These are phyloP conservation scores for Pythium aristosporum DNA, from an alignment of 352 stramenopile genomes.

Conservation along the genomic window DNA sequence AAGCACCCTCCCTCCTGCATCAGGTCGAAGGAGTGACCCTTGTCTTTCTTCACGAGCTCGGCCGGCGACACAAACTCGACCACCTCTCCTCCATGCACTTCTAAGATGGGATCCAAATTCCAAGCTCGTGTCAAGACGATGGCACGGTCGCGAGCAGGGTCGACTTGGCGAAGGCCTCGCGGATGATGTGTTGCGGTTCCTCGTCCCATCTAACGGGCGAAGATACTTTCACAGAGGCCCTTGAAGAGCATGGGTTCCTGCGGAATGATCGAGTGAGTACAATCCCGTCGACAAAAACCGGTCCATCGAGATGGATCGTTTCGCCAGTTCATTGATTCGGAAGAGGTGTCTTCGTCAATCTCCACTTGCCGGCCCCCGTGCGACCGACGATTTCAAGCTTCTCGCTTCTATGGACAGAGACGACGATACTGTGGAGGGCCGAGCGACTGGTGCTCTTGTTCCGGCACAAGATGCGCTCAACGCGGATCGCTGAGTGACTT, in stretches of 20 bases:
- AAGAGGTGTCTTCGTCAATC: conserved; percentile 89
- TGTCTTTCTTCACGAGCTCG: conserved; percentile 46
- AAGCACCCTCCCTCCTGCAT: conserved; percentile 43
- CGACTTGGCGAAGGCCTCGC: conserved; percentile 76
- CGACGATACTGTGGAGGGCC: conserved; percentile 38
- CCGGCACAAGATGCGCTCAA: conserved; percentile 78
- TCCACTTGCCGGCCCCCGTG: conserved; percentile 84
- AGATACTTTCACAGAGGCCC: conserved; percentile 81
- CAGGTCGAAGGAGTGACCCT: conserved; percentile 49
- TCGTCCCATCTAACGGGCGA: conserved; percentile 82
- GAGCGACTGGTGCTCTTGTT: conserved; percentile 80
- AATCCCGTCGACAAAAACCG: conserved; percentile 79
- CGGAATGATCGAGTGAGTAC: conserved; percentile 90
- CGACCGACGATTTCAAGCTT: conserved; percentile 90
- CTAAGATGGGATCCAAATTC: conserved; percentile 11
- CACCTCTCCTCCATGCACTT: conserved; percentile 55
- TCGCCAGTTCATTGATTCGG: conserved; percentile 88
- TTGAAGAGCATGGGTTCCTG: conserved; percentile 93
- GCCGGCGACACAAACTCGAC: conserved; percentile 84
- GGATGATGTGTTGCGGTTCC: conserved; percentile 70
- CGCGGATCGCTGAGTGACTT: conserved; percentile 80
- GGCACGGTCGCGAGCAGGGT: conserved; percentile 93
- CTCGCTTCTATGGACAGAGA: conserved; percentile 51
- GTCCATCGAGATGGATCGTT: conserved; percentile 88
- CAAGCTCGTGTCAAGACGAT: conserved; percentile 10